These are phyloP conservation scores for Populus deltoides DNA, from an alignment of 345 rosid species.

Conservation along the genomic window DNA sequence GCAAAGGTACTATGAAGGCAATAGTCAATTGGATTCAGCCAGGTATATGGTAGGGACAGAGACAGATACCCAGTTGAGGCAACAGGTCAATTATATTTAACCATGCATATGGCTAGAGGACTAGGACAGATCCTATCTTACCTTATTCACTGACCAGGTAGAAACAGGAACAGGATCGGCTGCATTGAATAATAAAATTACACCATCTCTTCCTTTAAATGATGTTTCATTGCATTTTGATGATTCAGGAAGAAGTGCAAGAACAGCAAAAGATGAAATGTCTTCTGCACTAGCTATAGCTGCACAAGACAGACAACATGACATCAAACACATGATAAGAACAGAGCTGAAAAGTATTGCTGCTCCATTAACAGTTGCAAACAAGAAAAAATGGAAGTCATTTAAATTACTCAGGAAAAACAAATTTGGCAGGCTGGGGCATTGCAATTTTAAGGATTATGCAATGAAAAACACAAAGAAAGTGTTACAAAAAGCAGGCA, in stretches of 20 bases:
- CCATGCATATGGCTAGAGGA: not conserved
- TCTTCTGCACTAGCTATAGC: conserved; percentile 60
- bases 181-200: conserved; percentile 63
- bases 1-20: not conserved
- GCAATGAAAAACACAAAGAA: not conserved
- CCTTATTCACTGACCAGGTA: conserved; percentile 81
- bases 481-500: not conserved
- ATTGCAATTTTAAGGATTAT: not conserved
- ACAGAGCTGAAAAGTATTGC: not conserved
- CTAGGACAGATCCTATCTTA: conserved; percentile 24
- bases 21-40: not conserved
- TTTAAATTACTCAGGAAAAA: not conserved
- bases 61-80: not conserved
- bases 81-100: not conserved
- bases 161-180: conserved; percentile 66
- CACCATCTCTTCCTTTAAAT: conserved; percentile 62
- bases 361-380: not conserved
- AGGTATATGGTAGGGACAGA: not conserved
- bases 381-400: not conserved
- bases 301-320: conserved; percentile 30
- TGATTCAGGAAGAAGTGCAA: conserved; percentile 57
- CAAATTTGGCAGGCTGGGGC: not conserved
- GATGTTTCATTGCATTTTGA: conserved; percentile 25
- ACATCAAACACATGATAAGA: not conserved
- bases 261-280: conserved; percentile 62